Evolutionary conservation across 2,329 filamentous ascomycete genomes (phyloP), one percentile per base, ranked within the genome.

Genomic region (Harringtonia aguacate): DNA sequence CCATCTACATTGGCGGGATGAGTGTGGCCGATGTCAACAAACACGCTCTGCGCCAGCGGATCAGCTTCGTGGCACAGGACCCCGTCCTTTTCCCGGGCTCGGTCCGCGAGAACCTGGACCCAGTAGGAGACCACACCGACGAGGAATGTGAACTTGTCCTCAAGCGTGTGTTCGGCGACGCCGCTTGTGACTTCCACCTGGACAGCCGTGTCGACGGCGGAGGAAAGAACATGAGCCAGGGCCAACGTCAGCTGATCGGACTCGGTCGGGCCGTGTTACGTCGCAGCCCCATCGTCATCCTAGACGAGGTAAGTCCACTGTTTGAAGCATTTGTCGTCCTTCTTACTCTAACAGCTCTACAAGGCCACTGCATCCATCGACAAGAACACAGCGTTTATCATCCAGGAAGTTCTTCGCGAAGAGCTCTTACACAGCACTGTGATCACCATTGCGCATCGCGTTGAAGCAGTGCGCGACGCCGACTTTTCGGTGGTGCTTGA

Each of bases 91-190:
- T 79, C 55, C 73, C 75, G 0, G 75, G 75, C 4, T 73, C 72
- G 1, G 56, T 79, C 31, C 68, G 73, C 21, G 71, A 78, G 55
- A 79, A 88, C 55, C 70, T 89, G 20, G 84, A 89, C 51, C 80
- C 84, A 0, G 67, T 83, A 43, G 66, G 66, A 7, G 75, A 81
- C 48, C 69, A 70, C 45, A 68, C 76, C 15, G 68, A 77, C 37
- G 56, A 55, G 3, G 72, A 72, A 45, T 74, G 73, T 54, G 59
- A 59, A 5, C 60, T 61, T 8, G 69, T 73, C 2, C 66, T 88
- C 4, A 65, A 66, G 14, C 74, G 78, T 9, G 81, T 84, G 0
- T 62, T 88, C 0, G 71, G 73, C 2, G 48, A 49, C 8, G 39
- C 37, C 6, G 39, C 40, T 12, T 41, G 48, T n/a, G 49, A 43